Evolutionary conservation across 306 rosid genomes (phyloP).

Genomic region (Gastrolobium bilobum): DNA sequence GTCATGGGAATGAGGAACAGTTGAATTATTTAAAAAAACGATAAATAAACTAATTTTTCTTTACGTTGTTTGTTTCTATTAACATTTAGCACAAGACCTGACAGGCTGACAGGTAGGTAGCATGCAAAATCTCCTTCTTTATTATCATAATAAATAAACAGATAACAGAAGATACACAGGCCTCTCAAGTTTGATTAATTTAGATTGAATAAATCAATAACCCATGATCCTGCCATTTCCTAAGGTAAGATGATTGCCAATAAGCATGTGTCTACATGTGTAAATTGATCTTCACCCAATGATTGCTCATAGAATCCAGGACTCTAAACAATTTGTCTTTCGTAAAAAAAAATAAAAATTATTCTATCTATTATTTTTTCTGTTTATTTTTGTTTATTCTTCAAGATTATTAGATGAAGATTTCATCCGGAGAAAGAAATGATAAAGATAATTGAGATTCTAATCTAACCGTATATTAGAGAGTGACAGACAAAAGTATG

Average conservation of each 20-base stretch:
- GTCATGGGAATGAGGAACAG: conserved; percentile 34
- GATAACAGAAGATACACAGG: background rate
- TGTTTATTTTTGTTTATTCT: no score
- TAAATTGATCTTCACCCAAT: conserved; percentile 40
- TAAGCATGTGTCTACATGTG: conserved; percentile 72
- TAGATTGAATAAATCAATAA: conserved; percentile 46
- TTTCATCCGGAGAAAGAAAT: no score
- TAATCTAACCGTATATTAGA: no score
- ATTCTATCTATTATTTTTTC: no score
- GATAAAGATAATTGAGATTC: no score
- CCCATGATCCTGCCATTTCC: conserved; percentile 49
- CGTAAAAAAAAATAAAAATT: no score
- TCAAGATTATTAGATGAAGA: no score
- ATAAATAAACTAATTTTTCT: background rate
- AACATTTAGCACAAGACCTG: conserved; percentile 47
- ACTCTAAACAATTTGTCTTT: background rate
- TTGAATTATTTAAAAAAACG: background rate
- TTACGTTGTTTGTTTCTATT: conserved; percentile 50
- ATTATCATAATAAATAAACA: background rate
- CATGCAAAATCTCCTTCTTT: conserved; percentile 4
- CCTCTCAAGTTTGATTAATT: conserved; percentile 40
- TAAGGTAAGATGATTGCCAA: conserved; percentile 39
- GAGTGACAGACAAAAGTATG: no score
- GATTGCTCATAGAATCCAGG: conserved; percentile 27
- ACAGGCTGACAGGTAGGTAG: conserved; percentile 39